These are phyloP conservation scores for Stephanodiscus triporus DNA, from an alignment of 108 stramenopile species.

Conservation along the genomic window DNA sequence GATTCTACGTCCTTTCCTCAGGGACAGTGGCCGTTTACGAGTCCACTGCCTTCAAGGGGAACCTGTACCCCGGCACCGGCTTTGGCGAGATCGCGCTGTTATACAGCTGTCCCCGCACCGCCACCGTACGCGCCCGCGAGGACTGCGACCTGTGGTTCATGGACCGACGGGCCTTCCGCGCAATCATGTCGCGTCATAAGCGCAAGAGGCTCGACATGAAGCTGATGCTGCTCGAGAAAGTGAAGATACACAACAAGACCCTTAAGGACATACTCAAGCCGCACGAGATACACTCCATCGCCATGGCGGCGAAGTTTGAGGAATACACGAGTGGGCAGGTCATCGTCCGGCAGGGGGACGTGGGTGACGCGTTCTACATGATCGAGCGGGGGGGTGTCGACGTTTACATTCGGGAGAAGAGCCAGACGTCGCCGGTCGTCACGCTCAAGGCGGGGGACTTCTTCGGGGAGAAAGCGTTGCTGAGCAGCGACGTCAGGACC, in stretches of 20 bases:
- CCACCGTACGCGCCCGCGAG: conserved; percentile 54
- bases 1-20: conserved; percentile 66
- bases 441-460: conserved; percentile 47
- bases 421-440: conserved; percentile 31
- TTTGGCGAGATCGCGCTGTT: conserved; percentile 89
- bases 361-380: conserved; percentile 59
- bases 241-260: conserved; percentile 56
- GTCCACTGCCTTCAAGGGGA: conserved; percentile 26
- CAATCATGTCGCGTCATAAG: conserved; percentile 61
- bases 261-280: conserved; percentile 50
- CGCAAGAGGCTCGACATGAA: conserved; percentile 47
- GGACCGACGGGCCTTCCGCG: conserved; percentile 58
- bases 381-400: conserved; percentile 53
- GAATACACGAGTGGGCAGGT: conserved; percentile 38
- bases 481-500: conserved; percentile 47
- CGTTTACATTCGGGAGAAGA: conserved; percentile 48
- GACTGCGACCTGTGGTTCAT: conserved; percentile 58
- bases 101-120: conserved; percentile 79
- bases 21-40: conserved; percentile 64
- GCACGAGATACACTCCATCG: conserved; percentile 54
- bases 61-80: conserved; percentile 49
- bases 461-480: conserved; percentile 61
- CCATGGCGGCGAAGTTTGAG: conserved; percentile 43
- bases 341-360: conserved; percentile 55
- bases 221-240: conserved; percentile 60